Conservation (phyloP, 768 basidiomycete species). For the Omphalotus guepiniiformis region DNA sequence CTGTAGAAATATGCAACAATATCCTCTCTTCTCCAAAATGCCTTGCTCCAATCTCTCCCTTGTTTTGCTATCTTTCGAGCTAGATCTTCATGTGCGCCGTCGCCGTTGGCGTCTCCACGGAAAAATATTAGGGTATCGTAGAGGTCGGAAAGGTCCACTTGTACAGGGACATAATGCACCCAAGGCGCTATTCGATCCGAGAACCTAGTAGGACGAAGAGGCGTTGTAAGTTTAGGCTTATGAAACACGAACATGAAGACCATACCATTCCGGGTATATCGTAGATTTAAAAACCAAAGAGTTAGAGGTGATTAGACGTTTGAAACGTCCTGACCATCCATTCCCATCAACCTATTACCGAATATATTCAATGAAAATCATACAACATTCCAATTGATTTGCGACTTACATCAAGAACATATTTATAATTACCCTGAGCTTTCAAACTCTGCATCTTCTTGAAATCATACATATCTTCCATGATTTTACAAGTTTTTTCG, state of each 20-base stretch:
- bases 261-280: constrained; percentile 62
- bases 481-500: constrained; percentile 33
- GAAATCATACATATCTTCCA: constrained; percentile 45
- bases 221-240: background rate
- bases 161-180: constrained; percentile 72
- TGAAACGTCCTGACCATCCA: constrained; percentile 63
- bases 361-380: too few relatives aligned
- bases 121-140: constrained; percentile 73
- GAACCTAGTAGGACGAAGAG: constrained; percentile 32
- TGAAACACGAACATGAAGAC: constrained; percentile 5
- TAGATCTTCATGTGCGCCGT: constrained; percentile 53
- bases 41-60: constrained; percentile 53
- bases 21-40: constrained; percentile 59
- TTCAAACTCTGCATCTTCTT: constrained; percentile 32
- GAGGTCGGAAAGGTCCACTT: constrained; percentile 58
- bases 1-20: constrained; percentile 55
- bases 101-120: constrained; percentile 49
- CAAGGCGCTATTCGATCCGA: constrained; percentile 53
- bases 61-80: constrained; percentile 52
- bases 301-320: constrained; percentile 54
- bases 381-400: background rate
- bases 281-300: constrained; percentile 61
- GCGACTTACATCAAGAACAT: constrained; percentile 47
- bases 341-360: constrained; percentile 56
- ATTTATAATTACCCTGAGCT: constrained; percentile 52